A percentile compares a stretch with the other conserved stretches of the same genome.
These are phyloP conservation scores for Margaritispora aquatica DNA, from an alignment of 495 filamentous ascomycete genomes.

Conservation along the genomic window DNA sequence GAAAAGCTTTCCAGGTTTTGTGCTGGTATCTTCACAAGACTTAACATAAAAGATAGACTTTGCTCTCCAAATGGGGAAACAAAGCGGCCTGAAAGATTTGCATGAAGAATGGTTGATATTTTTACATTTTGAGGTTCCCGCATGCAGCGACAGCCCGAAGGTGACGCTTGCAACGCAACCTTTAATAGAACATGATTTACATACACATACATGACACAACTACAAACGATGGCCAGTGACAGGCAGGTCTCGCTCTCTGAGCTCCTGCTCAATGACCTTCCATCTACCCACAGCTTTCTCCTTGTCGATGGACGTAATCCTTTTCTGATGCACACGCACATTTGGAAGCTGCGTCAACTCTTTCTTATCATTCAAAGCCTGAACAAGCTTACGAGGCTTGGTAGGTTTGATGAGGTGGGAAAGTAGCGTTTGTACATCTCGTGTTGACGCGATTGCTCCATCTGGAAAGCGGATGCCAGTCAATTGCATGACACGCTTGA, in stretches of 20 bases:
- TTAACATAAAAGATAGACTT: too few relatives aligned
- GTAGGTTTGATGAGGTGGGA: conserved; percentile 45
- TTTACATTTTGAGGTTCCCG: not conserved
- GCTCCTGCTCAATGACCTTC: conserved; percentile 75
- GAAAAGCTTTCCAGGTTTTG: too few relatives aligned
- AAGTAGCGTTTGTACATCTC: conserved; percentile 51
- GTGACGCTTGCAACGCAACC: not conserved
- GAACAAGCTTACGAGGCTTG: conserved; percentile 48
- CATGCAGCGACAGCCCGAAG: not conserved
- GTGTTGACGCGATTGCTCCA: conserved; percentile 45
- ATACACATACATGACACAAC: not conserved
- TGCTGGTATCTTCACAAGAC: too few relatives aligned
- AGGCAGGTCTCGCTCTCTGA: conserved; percentile 55
- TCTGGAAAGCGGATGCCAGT: conserved; percentile 71
- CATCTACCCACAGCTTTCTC: conserved; percentile 74
- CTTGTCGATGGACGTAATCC: conserved; percentile 59
- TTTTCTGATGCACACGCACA: conserved; percentile 54
- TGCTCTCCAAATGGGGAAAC: too few relatives aligned
- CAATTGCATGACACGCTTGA: conserved; percentile 72
- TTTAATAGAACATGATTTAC: not conserved
- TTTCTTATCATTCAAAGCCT: conserved; percentile 33
- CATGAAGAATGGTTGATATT: not conserved
- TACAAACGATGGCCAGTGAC: conserved; percentile 28
- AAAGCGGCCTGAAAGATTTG: not conserved
- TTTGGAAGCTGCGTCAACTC: conserved; percentile 55